Evolutionary conservation across 1,284 basidiomycete species (phyloP), one percentile per base, ranked within the genome.

Genomic region (Pisolithus thermaeus): DNA sequence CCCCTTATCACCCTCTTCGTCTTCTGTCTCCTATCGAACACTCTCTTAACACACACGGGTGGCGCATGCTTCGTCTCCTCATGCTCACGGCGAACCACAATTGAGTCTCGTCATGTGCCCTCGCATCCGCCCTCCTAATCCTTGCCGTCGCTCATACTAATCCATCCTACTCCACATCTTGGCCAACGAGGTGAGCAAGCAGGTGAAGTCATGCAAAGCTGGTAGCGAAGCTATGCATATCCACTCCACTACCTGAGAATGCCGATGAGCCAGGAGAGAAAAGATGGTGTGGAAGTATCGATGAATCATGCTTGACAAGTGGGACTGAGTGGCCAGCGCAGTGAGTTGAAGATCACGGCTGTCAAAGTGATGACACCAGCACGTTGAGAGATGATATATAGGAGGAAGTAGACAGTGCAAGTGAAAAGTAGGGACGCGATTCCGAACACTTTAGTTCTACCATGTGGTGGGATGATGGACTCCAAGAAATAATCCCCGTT

Each of bases 131-230:
- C 25, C 23, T 66, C 68, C 1, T 76, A 76, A 39, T 77, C 78
- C 36, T 82, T 80, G 57, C 83, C 81, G 53, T 83, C 81, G 54
- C 72, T 77, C 73, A 83, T 75, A 69, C 71, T 79, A 83, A 37
- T 79, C 76, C 51, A 66, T 70, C 1, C 73, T 71, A 39, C 62
- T 65, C 45, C 65, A 65, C 7, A 61, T 57, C 32, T 60, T 43
- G 4, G 42, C 56, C 18, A 54, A 57, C 1, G 68, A 68, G 9
- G 5, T 25, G 23, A 25, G 23, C 23, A 59, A 55, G 42, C 40
- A 4, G 20, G 20, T 16, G 27, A 28, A 5, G 42, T 16, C 28
- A 16, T 7, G 12, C 22, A 4, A 23, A 6, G 50, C 32, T 22
- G 32, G 27, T 36, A 22, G 12, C 41, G 53, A 23, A 25, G 5